Evolutionary conservation across 257 asterid species (phyloP).

Genomic region (Nicotiana knightiana): DNA sequence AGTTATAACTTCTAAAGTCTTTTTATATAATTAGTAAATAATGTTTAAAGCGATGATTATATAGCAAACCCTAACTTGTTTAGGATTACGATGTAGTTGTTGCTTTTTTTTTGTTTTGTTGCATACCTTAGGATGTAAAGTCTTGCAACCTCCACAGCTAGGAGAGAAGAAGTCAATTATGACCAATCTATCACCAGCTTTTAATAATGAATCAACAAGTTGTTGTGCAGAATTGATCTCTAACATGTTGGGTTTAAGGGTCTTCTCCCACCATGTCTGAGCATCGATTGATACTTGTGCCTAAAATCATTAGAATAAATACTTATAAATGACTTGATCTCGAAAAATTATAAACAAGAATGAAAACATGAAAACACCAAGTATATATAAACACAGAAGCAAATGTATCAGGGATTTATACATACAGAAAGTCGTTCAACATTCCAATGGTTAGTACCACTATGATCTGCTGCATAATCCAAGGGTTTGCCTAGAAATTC

Average conservation of each 20-base stretch:
- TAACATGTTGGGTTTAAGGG: conserved; percentile 31
- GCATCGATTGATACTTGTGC: not conserved
- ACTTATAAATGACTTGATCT: not conserved
- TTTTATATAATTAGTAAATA: too few relatives aligned
- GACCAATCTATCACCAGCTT: conserved; percentile 32
- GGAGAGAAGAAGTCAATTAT: conserved; percentile 42
- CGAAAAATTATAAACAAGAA: not conserved
- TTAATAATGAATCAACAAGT: conserved; percentile 34
- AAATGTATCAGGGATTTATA: too few relatives aligned
- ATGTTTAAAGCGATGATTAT: too few relatives aligned
- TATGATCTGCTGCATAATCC: not conserved
- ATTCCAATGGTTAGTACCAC: not conserved
- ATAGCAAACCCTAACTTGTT: too few relatives aligned
- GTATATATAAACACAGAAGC: too few relatives aligned
- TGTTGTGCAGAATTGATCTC: conserved; percentile 28
- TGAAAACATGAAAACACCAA: not conserved
- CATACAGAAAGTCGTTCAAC: not conserved
- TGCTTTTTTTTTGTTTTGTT: too few relatives aligned
- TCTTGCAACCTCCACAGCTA: conserved; percentile 39
- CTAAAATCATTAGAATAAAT: not conserved
- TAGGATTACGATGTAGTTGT: too few relatives aligned
- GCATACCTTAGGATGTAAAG: conserved; percentile 41
- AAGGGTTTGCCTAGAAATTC: not conserved
- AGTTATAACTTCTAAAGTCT: too few relatives aligned
- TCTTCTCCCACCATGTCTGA: conserved; percentile 40